These are phyloP conservation scores for carrot (Daucus carota) DNA, from an alignment of 129 eudicot species.

Conservation along the genomic window DH1_v3.0 NC_030384.2:33716001-33716500, in stretches of 20 bases:
- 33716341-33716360: too few relatives aligned
- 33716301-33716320: not conserved
- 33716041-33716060: conserved; percentile 45
- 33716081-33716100: conserved; percentile 40
- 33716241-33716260: conserved; percentile 31
- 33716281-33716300: not conserved
- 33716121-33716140: conserved; percentile 43
- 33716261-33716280: conserved; percentile 32
- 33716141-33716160: conserved; percentile 36
- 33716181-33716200: conserved; percentile 51
- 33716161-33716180: conserved; percentile 37
- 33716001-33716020: conserved; percentile 28
- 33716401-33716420: too few relatives aligned
- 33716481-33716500: conserved; percentile 46
- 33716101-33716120: conserved; percentile 35
- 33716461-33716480: conserved; percentile 34
- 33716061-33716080: conserved; percentile 50
- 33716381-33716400: too few relatives aligned
- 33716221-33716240: conserved; percentile 45
- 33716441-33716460: too few relatives aligned
- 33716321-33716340: not conserved
- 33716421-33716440: too few relatives aligned
- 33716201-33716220: conserved; percentile 36
- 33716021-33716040: conserved; percentile 44
- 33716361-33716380: too few relatives aligned